A percentile compares a stretch with the other conserved stretches of the same genome.
phyloP scores from a whole-genome alignment of 2,329 filamentous ascomycete species.

The Dactylellina drechsleri region DNA sequence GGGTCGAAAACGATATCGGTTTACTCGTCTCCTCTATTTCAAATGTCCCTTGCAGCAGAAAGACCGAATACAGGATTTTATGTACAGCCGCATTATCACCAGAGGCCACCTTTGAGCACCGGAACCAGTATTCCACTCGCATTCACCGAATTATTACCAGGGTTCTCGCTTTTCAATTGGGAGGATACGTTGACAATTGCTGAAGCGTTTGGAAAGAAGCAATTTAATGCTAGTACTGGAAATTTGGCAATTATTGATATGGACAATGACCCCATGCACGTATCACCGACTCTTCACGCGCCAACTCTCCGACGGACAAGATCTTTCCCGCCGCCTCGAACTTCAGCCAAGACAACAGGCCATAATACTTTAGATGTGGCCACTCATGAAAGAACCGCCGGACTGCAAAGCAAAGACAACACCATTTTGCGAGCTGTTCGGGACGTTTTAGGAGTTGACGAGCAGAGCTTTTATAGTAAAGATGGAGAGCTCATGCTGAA shows the following conservation, averaged over 20 bases:
- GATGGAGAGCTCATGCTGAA: conserved; percentile 59
- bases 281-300: conserved; percentile 17
- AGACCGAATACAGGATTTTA: conserved; percentile 58
- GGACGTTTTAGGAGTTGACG: conserved; percentile 58
- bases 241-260: conserved; percentile 48
- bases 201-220: conserved; percentile 58
- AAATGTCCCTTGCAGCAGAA: conserved; percentile 58
- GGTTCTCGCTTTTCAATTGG: conserved; percentile 58
- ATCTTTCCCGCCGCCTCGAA: conserved; percentile 58
- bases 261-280: conserved; percentile 39
- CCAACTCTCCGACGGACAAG: conserved; percentile 57
- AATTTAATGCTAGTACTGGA: conserved; percentile 51
- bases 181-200: conserved; percentile 59
- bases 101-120: conserved; percentile 58
- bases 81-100: conserved; percentile 59
- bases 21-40: conserved; percentile 57
- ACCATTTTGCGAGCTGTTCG: conserved; percentile 58
- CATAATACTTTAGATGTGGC: conserved; percentile 59
- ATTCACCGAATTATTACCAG: conserved; percentile 57
- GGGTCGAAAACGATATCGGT: conserved; percentile 56
- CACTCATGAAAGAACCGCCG: conserved; percentile 58
- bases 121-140: conserved; percentile 59
- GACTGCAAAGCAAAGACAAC: conserved; percentile 58
- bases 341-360: conserved; percentile 58
- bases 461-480: conserved; percentile 59